phyloP scores from a whole-genome alignment of 169 alveolate species.

The Plasmodium billcollinsi region DNA sequence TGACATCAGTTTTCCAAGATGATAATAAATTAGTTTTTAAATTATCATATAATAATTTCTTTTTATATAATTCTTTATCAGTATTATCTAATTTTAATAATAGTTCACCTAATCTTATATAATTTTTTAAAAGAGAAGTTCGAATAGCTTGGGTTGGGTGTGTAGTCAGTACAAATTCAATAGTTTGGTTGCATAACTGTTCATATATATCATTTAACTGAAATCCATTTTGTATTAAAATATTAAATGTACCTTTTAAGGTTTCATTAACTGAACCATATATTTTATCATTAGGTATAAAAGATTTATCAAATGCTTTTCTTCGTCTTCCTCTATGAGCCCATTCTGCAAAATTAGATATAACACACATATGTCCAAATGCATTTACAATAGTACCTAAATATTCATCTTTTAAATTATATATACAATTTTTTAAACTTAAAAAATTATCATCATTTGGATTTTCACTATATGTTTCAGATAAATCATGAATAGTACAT shows the following conservation, averaged over 20 bases:
- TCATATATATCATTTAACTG: conserved; percentile 78
- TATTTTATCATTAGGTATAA: conserved; percentile 71
- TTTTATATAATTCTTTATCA: conserved; percentile 81
- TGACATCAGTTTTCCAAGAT: conserved; percentile 86
- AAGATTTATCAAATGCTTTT: conserved; percentile 77
- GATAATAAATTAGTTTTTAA: conserved; percentile 80
- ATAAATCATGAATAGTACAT: conserved; percentile 61
- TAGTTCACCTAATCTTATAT: conserved; percentile 82
- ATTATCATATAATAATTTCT: conserved; percentile 77
- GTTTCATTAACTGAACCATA: conserved; percentile 67
- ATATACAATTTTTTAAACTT: conserved; percentile 25
- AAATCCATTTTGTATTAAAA: conserved; percentile 74
- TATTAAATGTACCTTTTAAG: conserved; percentile 76
- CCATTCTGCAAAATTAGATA: conserved; percentile 83
- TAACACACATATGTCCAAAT: conserved; percentile 82
- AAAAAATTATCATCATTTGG: conserved; percentile 63
- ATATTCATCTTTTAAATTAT: conserved; percentile 40
- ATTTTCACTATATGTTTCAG: conserved; percentile 65
- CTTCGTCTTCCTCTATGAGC: conserved; percentile 85
- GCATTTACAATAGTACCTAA: conserved; percentile 80
- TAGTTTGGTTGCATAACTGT: conserved; percentile 76
- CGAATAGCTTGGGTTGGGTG: conserved; percentile 89
- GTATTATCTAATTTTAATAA: conserved; percentile 81
- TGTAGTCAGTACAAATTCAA: conserved; percentile 87
- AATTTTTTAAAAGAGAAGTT: conserved; percentile 81